Evolutionary conservation across 2,329 filamentous ascomycete species (phyloP).

Genomic region (Drechslerella stenobrocha): DNA sequence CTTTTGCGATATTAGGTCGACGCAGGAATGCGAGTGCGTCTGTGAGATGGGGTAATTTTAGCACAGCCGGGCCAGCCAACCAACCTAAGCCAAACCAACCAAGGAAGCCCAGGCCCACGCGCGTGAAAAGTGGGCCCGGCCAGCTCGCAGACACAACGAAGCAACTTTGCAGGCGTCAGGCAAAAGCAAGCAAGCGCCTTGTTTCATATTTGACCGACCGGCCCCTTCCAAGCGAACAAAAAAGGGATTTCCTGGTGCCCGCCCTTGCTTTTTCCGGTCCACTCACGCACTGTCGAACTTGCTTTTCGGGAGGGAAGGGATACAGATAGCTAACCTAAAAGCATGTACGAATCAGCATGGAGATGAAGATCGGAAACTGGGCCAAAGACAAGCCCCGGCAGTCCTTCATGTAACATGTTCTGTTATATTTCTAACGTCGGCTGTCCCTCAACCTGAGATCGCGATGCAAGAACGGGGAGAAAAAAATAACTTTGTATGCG

Average conservation of each 20-base stretch:
- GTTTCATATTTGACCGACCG: conserved; percentile 40
- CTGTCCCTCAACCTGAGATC: no score
- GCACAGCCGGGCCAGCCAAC: conserved; percentile 25
- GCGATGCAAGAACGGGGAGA: no score
- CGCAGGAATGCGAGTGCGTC: conserved; percentile 6
- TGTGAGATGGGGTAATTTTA: conserved; percentile 45
- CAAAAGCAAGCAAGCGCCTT: conserved; percentile 46
- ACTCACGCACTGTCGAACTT: conserved; percentile 8
- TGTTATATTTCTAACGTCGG: no score
- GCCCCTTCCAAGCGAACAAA: conserved; percentile 42
- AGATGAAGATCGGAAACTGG: conserved; percentile 2
- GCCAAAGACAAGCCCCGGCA: neutral
- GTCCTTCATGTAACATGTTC: no score
- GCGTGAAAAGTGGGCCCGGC: neutral
- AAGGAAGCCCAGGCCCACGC: conserved; percentile 5
- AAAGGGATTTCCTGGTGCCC: conserved; percentile 12
- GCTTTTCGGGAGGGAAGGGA: conserved; percentile 6
- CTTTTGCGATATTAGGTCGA: conserved; percentile 4
- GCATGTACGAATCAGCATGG: neutral
- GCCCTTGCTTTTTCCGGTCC: conserved; percentile 19
- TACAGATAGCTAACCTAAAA: neutral
- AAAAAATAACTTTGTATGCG: no score
- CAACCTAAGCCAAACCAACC: conserved; percentile 6
- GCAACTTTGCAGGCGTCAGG: neutral
- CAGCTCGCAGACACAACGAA: neutral